Percentiles rank a stretch among this genome's conserved stretches.
Conservation (phyloP, 2,329 filamentous ascomycete species). For the Chaetomium olivaceum region DNA sequence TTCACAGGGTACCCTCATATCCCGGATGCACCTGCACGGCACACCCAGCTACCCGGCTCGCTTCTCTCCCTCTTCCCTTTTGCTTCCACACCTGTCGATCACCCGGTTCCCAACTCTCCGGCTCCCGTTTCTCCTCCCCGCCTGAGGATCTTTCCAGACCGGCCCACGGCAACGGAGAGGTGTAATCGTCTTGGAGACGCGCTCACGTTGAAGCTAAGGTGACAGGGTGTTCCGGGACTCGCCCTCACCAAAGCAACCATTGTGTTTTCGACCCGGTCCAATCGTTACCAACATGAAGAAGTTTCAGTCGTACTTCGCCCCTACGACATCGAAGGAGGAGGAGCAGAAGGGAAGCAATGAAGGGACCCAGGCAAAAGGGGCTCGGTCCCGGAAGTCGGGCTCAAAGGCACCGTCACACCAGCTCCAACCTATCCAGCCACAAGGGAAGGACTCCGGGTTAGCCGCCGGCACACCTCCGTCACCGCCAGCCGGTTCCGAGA, state of each 20-base stretch:
- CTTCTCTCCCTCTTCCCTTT: slow-evolving; percentile 5
- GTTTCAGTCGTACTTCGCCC: slow-evolving; percentile 28
- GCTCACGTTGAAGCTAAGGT: slow-evolving; percentile 8
- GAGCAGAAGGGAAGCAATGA: slow-evolving; percentile 9
- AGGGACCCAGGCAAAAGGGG: slow-evolving; percentile 7
- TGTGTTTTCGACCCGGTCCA: slow-evolving; percentile 3
- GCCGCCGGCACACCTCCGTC: background rate
- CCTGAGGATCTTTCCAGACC: slow-evolving; percentile 1
- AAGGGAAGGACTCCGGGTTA: background rate
- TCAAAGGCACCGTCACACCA: slow-evolving; percentile 25
- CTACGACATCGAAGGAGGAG: slow-evolving; percentile 13
- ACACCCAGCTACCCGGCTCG: slow-evolving; percentile 2
- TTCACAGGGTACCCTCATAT: background rate
- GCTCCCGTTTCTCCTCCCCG: background rate
- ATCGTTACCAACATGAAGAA: slow-evolving; percentile 28
- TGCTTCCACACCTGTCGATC: slow-evolving; percentile 10
- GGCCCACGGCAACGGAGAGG: slow-evolving; percentile 1
- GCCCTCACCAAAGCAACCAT: slow-evolving; percentile 8
- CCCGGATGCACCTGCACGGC: slow-evolving; percentile 1
- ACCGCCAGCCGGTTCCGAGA: slow-evolving; percentile 16
- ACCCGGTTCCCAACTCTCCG: slow-evolving; percentile 3
- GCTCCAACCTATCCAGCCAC: slow-evolving; percentile 20
- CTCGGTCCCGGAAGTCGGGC: slow-evolving; percentile 1
- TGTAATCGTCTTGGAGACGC: background rate
- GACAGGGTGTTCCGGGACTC: slow-evolving; percentile 24